Conservation (phyloP, 176 grass and related monocot genomes). For the Paspalum vaginatum region DNA sequence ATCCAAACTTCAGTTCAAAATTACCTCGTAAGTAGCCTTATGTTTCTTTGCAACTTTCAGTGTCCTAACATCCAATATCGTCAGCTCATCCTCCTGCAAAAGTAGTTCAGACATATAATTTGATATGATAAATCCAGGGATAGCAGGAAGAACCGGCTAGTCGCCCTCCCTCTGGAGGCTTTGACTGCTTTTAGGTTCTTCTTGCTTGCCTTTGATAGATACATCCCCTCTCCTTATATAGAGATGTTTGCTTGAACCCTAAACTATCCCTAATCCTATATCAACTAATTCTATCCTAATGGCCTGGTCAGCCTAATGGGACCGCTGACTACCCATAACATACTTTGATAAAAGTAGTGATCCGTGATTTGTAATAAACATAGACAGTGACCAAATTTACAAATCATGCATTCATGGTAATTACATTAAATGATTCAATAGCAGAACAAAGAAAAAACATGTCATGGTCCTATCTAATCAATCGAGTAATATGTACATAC, state of each 20-base stretch:
- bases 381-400: background rate
- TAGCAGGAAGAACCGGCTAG: no score
- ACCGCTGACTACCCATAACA: no score
- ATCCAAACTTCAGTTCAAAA: constrained; percentile 26
- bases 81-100: constrained; percentile 94
- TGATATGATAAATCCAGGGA: background rate
- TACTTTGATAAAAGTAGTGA: constrained; percentile 7
- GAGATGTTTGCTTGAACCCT: no score
- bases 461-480: constrained; percentile 17
- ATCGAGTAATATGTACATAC: background rate
- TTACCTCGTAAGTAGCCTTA: constrained; percentile 92
- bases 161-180: no score
- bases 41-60: constrained; percentile 72
- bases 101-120: constrained; percentile 12
- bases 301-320: no score
- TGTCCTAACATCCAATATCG: constrained; percentile 93
- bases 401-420: constrained; percentile 15
- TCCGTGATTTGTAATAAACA: background rate
- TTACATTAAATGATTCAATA: background rate
- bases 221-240: no score
- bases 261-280: no score
- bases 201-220: no score
- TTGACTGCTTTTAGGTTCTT: no score
- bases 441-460: background rate
- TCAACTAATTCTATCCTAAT: no score